Percentiles rank a stretch among this genome's conserved stretches.
Conservation (phyloP, 371 early-diverging fungal genomes). For the Gilbertella persicaria region DNA sequence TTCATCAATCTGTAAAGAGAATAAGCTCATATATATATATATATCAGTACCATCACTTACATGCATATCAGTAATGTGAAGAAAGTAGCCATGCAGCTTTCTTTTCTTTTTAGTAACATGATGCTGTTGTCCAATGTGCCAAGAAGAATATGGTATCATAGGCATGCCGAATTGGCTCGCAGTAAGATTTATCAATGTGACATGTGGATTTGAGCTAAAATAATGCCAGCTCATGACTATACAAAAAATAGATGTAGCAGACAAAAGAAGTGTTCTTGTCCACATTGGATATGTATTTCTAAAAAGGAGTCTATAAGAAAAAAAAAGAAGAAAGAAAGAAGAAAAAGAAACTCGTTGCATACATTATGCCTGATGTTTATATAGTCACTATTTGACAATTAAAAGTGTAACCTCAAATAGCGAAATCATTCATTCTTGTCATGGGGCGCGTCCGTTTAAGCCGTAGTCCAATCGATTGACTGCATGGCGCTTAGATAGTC, state of each 20-base stretch:
- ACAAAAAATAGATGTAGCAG: background rate
- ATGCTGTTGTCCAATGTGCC: background rate
- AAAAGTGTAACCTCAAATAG: background rate
- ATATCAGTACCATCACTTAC: slow-evolving; percentile 25
- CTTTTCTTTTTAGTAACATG: background rate
- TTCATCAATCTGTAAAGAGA: slow-evolving; percentile 44
- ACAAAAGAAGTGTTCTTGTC: background rate
- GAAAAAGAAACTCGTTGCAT: background rate
- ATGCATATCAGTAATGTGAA: slow-evolving; percentile 82
- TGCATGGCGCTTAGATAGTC: background rate
- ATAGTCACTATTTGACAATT: background rate
- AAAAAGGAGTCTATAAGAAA: background rate
- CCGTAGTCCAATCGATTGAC: background rate
- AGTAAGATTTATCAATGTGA: background rate
- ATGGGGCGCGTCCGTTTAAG: background rate
- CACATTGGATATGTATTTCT: background rate
- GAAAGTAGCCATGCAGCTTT: slow-evolving; percentile 50
- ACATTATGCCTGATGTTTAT: background rate
- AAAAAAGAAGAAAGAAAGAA: background rate
- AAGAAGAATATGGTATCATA: background rate
- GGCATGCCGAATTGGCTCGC: background rate
- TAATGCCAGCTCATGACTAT: background rate
- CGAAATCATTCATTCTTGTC: background rate
- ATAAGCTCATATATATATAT: background rate
- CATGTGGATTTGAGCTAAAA: background rate